Base-by-base conservation (phyloP, 179 eudicot species). In the Drosera spatulata region DNA sequence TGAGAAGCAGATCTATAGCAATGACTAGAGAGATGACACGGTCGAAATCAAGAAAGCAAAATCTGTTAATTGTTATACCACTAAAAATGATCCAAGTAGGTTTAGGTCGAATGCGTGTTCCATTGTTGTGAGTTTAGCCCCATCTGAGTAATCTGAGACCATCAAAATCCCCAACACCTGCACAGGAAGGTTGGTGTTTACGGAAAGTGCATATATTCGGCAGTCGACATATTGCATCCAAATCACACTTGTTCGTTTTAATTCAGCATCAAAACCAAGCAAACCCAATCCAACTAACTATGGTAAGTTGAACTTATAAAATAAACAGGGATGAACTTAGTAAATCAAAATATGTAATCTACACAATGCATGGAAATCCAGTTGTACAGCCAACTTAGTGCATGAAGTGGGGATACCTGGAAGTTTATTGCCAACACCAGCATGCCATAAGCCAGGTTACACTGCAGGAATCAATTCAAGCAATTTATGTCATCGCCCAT, bases 371-470 rank as follows among this genome's bases (percentile, higher is more conserved):
- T 50, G 53, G n/a, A 4, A 50, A 11, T 50, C 53, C 4, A n/a
- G 5, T 10, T 10, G 53, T 46, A 46, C 11, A 8, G 10, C 11
- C 11, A 46, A 8, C 2, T 46, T 50, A 51, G 55, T 37, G 15
- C 22, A 51, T 51, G 5, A 57, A 57, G 50, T 38, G 40, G 57
- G 59, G 56, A 22, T 71, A 90, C 99, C 97, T 86, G 94, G 63
- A 90, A 75, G 78, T 81, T 94, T 68, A 68, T 66, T 58, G 99
- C 97, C 81, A 86, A 67, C 63, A 79, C 81, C 47, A 79, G 76
- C 65, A 78, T 77, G 67, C 83, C 94, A 77, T 94, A 94, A 50
- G 91, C 74, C 78, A 85, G 60, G 71, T 94, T 94, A 80, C 97
- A 90, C 99, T 90, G 88, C 73, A 78, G 46, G 67, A 72, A 68